Base-by-base conservation (phyloP, 1,284 basidiomycete species). In the Mycena citricolor region DNA sequence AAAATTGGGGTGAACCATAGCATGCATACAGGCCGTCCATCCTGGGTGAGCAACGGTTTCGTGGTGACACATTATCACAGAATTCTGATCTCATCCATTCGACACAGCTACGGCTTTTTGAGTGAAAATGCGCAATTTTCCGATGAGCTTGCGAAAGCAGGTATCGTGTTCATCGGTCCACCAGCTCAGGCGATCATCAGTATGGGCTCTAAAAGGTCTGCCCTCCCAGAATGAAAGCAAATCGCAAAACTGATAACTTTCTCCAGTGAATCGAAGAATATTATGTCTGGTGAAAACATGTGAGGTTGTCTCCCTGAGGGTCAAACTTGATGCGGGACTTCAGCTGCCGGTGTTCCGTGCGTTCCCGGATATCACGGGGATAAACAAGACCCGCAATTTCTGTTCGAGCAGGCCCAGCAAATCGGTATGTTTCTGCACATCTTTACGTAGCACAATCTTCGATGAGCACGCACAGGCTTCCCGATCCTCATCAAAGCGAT, bases 401-500 rank as follows among this genome's bases (percentile, higher is more conserved):
- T 94, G 13, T 79, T 77, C 26, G 54, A 68, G 14, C 75, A 89
- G 59, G 83, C 91, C 0, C 69, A 86, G 60, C 73, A 86, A 57
- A 89, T 94, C 47, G 92, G 83, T 77, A 50, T 40, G 49, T 43
- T 21, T 12, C 8, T 24, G 24, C 17, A 11, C 35, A 63, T 34
- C 31, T 16, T 42, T 22, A 31, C 45, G 32, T 30, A 16, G 24
- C 16, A n/a, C n/a, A n/a, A n/a, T n/a, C n/a, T n/a, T n/a, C n/a
- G n/a, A n/a, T n/a, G n/a, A n/a, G n/a, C n/a, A n/a, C n/a, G 7
- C 26, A 26, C 36, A 84, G 83, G 82, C 13, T 97, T 94, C 68
- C 95, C 94, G 10, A 89, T 94, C 19, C 74, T 94, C 49, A 95
- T 97, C 70, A 97, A 97, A 64, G 94, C 94, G 20, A 89, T 94